phyloP scores from a whole-genome alignment of 208 protist species.

The Trypanosomatidae sp. region DNA sequence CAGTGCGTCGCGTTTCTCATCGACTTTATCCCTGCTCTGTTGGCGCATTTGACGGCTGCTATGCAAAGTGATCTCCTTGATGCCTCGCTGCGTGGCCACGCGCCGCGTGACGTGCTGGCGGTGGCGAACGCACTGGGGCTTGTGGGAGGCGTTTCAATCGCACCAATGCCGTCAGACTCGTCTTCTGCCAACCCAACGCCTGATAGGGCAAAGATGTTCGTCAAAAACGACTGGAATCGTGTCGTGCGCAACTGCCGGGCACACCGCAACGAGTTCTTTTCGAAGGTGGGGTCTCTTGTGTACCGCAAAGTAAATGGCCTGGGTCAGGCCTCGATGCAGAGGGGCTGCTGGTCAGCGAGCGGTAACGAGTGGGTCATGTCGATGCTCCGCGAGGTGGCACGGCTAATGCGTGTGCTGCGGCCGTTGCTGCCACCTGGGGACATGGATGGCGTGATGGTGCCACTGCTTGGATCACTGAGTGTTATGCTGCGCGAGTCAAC shows the following conservation, averaged over 20 bases:
- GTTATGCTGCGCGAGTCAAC: slow-evolving; percentile 66
- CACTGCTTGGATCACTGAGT: slow-evolving; percentile 68
- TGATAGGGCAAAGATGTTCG: slow-evolving; percentile 30
- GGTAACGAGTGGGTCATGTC: slow-evolving; percentile 90
- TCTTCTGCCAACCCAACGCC: neutral
- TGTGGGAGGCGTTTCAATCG: neutral
- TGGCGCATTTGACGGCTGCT: slow-evolving; percentile 22
- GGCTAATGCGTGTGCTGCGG: slow-evolving; percentile 61
- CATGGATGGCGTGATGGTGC: slow-evolving; percentile 66
- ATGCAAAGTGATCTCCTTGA: slow-evolving; percentile 1
- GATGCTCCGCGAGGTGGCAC: slow-evolving; percentile 83
- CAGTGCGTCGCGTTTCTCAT: slow-evolving; percentile 78
- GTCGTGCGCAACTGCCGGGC: slow-evolving; percentile 50
- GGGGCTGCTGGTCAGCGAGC: slow-evolving; percentile 40
- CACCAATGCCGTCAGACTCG: neutral
- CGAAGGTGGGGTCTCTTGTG: slow-evolving; percentile 67
- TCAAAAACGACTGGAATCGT: slow-evolving; percentile 61
- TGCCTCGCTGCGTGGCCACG: neutral
- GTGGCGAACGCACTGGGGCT: slow-evolving; percentile 28
- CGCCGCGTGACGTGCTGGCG: slow-evolving; percentile 11
- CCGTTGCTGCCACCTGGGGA: slow-evolving; percentile 66
- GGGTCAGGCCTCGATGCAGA: slow-evolving; percentile 31
- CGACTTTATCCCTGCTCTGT: slow-evolving; percentile 68
- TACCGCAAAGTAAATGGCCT: slow-evolving; percentile 70
- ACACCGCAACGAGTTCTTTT: slow-evolving; percentile 71